A percentile compares a stretch with the other conserved stretches of the same genome.
Conservation (phyloP, 352 stramenopile genomes). For the Achlya hypogyna region DNA sequence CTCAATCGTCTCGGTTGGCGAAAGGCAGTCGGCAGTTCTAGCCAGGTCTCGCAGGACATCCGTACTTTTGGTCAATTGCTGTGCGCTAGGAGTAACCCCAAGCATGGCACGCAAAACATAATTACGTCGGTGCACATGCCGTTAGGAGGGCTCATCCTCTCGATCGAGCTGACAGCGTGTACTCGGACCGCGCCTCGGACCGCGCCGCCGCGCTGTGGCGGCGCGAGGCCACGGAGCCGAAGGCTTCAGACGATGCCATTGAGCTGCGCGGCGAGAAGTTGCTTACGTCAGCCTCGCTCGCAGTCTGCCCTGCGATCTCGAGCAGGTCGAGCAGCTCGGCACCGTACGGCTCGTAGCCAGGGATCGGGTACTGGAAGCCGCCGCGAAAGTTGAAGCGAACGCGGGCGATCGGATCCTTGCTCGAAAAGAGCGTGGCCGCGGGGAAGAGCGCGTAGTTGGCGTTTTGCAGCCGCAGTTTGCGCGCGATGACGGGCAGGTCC, state of each 20-base stretch:
- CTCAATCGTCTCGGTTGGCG: too few relatives aligned
- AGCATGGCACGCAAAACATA: too few relatives aligned
- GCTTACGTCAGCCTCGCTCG: neutral
- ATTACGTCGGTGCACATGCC: too few relatives aligned
- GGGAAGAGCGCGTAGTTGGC: slow-evolving; percentile 51
- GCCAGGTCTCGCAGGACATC: too few relatives aligned
- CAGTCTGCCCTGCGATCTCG: neutral
- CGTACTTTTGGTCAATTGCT: too few relatives aligned
- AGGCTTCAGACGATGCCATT: neutral
- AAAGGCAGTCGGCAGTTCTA: too few relatives aligned
- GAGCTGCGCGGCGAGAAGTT: neutral
- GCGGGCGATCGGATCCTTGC: slow-evolving; percentile 54
- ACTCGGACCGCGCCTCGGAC: neutral
- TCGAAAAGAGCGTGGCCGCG: slow-evolving; percentile 70
- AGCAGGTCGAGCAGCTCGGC: slow-evolving; percentile 23
- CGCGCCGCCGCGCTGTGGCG: neutral
- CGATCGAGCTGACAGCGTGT: neutral
- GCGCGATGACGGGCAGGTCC: neutral
- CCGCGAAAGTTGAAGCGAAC: slow-evolving; percentile 73
- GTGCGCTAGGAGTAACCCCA: too few relatives aligned
- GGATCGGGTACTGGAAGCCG: slow-evolving; percentile 55
- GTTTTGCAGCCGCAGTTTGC: slow-evolving; percentile 30
- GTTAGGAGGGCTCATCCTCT: too few relatives aligned
- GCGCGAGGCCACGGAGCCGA: neutral
- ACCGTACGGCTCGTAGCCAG: slow-evolving; percentile 60